Base-by-base conservation (phyloP, 768 basidiomycete genomes). In the Boletus edulis region DNA sequence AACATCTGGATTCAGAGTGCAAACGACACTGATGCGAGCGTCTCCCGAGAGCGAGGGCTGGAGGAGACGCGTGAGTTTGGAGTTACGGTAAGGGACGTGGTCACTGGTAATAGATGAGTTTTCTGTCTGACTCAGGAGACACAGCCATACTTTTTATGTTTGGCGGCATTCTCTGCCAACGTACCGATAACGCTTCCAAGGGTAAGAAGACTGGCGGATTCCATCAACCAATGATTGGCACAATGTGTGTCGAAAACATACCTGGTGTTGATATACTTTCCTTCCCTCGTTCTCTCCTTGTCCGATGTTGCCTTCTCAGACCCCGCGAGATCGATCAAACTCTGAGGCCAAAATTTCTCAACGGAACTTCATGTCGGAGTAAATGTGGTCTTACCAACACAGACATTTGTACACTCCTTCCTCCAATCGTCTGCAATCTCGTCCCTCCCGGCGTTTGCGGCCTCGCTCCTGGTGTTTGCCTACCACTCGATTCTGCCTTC, bases 231-330 rank as follows among this genome's bases (percentile, higher is more conserved):
- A 32, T 4, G 5, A 11, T 34, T 12, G 8, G 5, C 31, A 10
- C 7, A 32, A 9, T n/a, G 18, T 2, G 6, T 4, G 9, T 35
- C 22, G 6, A 14, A 45, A 45, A 58, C 66, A 10, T 24, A 85
- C 87, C 87, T 89, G 4, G 89, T 91, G 65, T 99, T 99, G 73
- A 98, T 99, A 66, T 94, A 96, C 67, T 90, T 92, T 13, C 96
- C 97, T 70, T 99, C 97, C 43, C 89, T 81, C n/a, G 94, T 94
- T 43, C 97, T 78, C 54, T 98, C 94, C 69, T 95, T 96, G 70
- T 95, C 93, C 1, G 89, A 91, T 0, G 95, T 98, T 0, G 95
- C 96, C 67, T 88, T 93, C 68, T 99, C 97, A 0, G 94, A 96
- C 4, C 97, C 97, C 47, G 97, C 97, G 12, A 99, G 78, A 78